phyloP scores from a whole-genome alignment of 129 eudicot genomes.

The Flaveria brownii region DNA sequence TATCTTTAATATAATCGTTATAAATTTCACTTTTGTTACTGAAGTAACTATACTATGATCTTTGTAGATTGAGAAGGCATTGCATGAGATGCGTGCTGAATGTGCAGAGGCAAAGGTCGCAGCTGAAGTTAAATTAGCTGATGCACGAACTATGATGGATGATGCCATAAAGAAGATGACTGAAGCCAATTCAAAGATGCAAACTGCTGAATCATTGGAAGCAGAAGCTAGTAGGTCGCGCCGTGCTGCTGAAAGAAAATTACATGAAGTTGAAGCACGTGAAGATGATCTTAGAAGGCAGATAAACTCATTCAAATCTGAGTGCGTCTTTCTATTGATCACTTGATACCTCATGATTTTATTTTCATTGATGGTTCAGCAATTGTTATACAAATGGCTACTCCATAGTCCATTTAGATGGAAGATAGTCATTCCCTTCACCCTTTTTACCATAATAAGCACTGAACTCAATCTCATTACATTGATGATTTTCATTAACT shows the following conservation, averaged over 20 bases:
- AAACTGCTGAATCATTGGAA: conserved; percentile 71
- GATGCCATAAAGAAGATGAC: conserved; percentile 66
- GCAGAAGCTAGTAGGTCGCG: conserved; percentile 64
- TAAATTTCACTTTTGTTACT: not conserved
- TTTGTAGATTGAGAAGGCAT: conserved; percentile 80
- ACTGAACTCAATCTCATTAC: not conserved
- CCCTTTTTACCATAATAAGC: conserved; percentile 16
- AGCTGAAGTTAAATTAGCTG: conserved; percentile 72
- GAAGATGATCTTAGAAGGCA: conserved; percentile 95
- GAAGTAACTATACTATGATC: not conserved
- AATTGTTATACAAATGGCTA: not conserved
- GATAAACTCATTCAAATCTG: conserved; percentile 59
- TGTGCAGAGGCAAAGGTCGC: conserved; percentile 84
- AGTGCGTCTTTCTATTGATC: conserved; percentile 49
- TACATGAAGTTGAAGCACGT: conserved; percentile 87
- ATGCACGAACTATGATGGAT: conserved; percentile 72
- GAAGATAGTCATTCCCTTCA: not conserved
- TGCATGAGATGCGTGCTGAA: conserved; percentile 94
- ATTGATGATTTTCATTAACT: conserved; percentile 1
- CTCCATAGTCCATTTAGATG: not conserved
- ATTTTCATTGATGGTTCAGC: not conserved
- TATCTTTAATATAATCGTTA: not conserved
- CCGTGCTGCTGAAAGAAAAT: conserved; percentile 80
- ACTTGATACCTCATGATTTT: conserved; percentile 3
- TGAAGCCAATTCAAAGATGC: conserved; percentile 69